A percentile compares a stretch with the other conserved stretches of the same genome.
Conservation (phyloP, 2,329 filamentous ascomycete species). For the Nigrospora osmanthi region DNA sequence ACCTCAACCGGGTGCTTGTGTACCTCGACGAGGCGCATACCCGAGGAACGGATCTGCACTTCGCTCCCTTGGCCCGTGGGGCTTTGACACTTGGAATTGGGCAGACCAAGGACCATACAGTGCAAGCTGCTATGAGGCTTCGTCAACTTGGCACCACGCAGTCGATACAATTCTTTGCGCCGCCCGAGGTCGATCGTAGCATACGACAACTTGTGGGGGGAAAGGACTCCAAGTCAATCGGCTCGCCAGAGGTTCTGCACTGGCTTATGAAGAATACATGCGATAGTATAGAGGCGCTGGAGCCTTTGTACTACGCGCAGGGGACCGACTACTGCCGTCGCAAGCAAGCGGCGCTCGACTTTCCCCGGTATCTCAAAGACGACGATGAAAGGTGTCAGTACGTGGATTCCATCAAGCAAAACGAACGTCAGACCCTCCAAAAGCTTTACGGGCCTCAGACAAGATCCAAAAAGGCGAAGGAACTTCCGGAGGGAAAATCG, state of each 20-base stretch:
- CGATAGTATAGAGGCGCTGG: conserved; percentile 48
- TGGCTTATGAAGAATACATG: conserved; percentile 62
- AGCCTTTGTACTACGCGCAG: conserved; percentile 51
- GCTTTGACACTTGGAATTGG: conserved; percentile 46
- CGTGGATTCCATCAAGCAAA: conserved; percentile 35
- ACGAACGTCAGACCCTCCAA: conserved; percentile 48
- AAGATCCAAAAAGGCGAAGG: conserved; percentile 6
- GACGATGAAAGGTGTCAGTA: conserved; percentile 26
- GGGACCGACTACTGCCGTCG: conserved; percentile 52
- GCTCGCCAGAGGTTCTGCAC: conserved; percentile 42
- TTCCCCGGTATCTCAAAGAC: conserved; percentile 31
- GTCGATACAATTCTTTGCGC: conserved; percentile 37
- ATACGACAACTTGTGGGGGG: conserved; percentile 41
- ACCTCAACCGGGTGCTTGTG: conserved; percentile 43
- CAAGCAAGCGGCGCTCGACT: conserved; percentile 35
- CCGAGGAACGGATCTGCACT: conserved; percentile 48
- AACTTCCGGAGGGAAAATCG: conserved; percentile 13
- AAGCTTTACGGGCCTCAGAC: conserved; percentile 42
- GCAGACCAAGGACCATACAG: conserved; percentile 38
- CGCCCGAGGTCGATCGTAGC: conserved; percentile 53
- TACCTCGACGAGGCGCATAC: conserved; percentile 52
- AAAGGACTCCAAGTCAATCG: conserved; percentile 12
- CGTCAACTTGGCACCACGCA: conserved; percentile 22
- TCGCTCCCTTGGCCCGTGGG: conserved; percentile 35
- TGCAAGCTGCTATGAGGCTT: conserved; percentile 1